phyloP scores from a whole-genome alignment of 139 green algal genomes.

The Auxenochlorella pyrenoidosa region DNA sequence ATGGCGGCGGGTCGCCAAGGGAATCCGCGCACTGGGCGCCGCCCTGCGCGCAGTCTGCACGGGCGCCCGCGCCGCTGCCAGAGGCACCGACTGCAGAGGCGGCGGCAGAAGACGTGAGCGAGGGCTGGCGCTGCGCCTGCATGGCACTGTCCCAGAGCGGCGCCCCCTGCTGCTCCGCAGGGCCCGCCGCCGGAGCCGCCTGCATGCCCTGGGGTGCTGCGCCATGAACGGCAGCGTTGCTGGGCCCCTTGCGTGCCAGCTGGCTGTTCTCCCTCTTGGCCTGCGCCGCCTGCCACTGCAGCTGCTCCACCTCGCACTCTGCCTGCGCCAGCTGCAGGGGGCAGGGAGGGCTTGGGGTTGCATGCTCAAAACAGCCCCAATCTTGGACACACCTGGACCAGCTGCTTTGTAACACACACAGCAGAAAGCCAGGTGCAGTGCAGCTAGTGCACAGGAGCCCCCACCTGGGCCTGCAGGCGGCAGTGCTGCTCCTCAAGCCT shows the following conservation, averaged over 20 bases:
- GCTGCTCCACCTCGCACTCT: neutral
- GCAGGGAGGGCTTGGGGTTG: neutral
- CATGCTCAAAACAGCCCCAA: neutral
- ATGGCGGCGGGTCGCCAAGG: neutral
- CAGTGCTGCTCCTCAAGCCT: slow-evolving; percentile 16
- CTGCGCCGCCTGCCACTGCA: neutral
- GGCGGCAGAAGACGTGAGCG: neutral
- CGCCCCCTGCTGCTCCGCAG: neutral
- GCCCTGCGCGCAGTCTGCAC: neutral
- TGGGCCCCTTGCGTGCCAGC: neutral
- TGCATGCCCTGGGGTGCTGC: neutral
- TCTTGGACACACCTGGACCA: no score
- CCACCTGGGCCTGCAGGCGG: slow-evolving; percentile 1
- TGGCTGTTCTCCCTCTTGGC: neutral
- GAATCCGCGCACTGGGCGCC: neutral
- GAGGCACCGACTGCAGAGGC: neutral
- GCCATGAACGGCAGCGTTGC: neutral
- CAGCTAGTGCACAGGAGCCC: no score
- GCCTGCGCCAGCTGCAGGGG: neutral
- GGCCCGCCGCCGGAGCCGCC: neutral
- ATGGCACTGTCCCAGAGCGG: neutral
- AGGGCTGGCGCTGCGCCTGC: neutral
- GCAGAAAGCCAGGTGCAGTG: no score
- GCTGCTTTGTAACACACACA: no score
- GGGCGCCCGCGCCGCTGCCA: neutral